phyloP scores from a whole-genome alignment of 306 rosid genomes.

The Dalbergia cultrata region DNA sequence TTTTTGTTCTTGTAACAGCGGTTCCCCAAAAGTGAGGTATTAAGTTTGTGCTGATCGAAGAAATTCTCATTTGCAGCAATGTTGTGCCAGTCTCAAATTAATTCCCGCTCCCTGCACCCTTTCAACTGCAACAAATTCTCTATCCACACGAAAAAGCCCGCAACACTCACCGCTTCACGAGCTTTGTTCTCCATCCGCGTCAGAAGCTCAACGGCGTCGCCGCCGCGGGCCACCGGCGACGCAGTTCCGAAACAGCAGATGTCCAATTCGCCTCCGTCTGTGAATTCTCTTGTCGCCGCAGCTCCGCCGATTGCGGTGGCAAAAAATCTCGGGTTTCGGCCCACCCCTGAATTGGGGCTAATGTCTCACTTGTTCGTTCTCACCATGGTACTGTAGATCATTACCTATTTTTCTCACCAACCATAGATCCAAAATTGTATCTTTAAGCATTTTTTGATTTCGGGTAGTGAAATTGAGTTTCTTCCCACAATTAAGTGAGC shows the following conservation, averaged over 20 bases:
- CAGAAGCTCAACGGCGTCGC: slow-evolving; percentile 6
- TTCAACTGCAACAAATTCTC: slow-evolving; percentile 18
- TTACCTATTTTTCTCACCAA: background rate
- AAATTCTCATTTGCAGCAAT: background rate
- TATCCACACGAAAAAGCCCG: background rate
- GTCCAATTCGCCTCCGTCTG: background rate
- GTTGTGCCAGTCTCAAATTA: slow-evolving; percentile 36
- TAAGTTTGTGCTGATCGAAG: no score
- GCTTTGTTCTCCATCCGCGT: slow-evolving; percentile 6
- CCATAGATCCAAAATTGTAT: background rate
- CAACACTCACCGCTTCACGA: background rate
- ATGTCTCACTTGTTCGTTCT: slow-evolving; percentile 51
- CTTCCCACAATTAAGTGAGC: slow-evolving; percentile 9
- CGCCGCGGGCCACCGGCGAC: background rate
- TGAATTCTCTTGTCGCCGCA: background rate
- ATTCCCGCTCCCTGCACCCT: slow-evolving; percentile 7
- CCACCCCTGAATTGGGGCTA: slow-evolving; percentile 53
- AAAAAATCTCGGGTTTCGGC: slow-evolving; percentile 39
- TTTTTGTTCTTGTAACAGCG: no score
- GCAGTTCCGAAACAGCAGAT: background rate
- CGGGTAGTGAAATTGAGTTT: background rate
- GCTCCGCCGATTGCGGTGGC: slow-evolving; percentile 35
- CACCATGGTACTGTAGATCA: slow-evolving; percentile 40
- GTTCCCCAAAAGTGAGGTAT: no score
- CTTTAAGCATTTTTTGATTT: slow-evolving; percentile 4